Base-by-base conservation (phyloP, 169 alveolate genomes). In the Amoebophrya sp. region DNA sequence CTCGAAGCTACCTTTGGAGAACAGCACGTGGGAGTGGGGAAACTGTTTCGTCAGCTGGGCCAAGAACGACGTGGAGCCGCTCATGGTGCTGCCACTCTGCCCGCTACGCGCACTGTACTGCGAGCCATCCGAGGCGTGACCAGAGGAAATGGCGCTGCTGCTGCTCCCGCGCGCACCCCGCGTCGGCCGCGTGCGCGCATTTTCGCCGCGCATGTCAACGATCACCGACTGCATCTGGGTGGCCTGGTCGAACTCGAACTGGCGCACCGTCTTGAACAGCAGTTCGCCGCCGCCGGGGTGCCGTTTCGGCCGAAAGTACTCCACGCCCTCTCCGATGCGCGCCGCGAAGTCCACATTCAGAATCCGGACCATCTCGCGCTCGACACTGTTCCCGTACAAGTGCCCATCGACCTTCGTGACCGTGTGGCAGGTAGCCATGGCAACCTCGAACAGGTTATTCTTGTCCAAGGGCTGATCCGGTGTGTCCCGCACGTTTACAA, bases 251-350 rank as follows among this genome's bases (percentile, higher is more conserved):
- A 58, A 58, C 78, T 58, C 78, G 78, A 58, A 58, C 78, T 58
- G 78, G 34, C 78, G 78, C 78, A 58, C 78, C 29, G 78, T 58
- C 78, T 58, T 58, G 78, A 58, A 58, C 38, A 58, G 78, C 38
- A 58, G 23, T 16, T 58, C 78, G 78, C 78, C 78, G 78, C 78
- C 78, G 34, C 78, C 78, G 78, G 78, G 39, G 78, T 58, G 78
- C 7, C 78, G 78, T 29, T 58, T 58, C 38, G 78, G 78, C 26
- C 78, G 78, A 29, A 23, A 58, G 78, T 58, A 58, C 78, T 58
- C 78, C 38, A 58, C 78, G 78, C 78, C 78, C 78, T 58, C 78
- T 13, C 78, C 78, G 78, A 58, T 58, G 29, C 78, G 78, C 10
- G 78, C 78, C 7, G 78, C 78, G 78, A 58, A 58, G 34, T 58